These are phyloP conservation scores for Chlorella vulgaris DNA, from an alignment of 139 green algal species.

Conservation along the genomic window DNA sequence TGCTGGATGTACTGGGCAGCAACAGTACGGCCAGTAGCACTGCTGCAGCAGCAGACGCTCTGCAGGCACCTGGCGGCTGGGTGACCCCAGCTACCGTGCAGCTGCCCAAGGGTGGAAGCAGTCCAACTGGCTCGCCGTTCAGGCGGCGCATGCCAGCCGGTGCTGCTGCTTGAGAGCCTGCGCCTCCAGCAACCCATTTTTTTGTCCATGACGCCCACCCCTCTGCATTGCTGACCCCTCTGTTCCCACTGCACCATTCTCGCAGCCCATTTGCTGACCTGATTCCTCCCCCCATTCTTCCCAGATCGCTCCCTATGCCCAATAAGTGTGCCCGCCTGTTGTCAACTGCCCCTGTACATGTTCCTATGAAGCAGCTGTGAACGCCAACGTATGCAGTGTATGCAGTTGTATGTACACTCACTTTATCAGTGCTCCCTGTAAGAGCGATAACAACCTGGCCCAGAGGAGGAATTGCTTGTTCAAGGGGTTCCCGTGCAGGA, in stretches of 20 bases:
- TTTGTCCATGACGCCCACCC: not conserved
- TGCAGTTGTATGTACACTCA: no score
- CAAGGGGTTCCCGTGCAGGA: no score
- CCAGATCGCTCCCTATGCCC: no score
- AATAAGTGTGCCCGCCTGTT: no score
- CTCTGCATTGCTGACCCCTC: no score
- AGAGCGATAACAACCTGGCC: no score
- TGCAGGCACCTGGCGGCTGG: not conserved
- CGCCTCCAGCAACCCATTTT: not conserved
- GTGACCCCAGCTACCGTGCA: constrained; percentile 21
- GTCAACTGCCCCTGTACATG: no score
- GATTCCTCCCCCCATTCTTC: not conserved
- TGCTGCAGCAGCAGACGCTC: not conserved
- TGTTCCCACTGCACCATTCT: not conserved
- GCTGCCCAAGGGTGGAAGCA: constrained; percentile 27
- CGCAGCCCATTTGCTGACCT: not conserved
- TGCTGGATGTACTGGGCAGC: not conserved
- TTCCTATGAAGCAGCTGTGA: no score
- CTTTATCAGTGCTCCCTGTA: no score
- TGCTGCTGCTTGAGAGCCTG: not conserved
- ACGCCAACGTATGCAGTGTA: no score
- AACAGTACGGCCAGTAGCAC: not conserved
- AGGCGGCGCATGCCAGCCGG: no score
- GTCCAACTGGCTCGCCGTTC: constrained; percentile 12
- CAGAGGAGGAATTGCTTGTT: no score